Evolutionary conservation across 441 rosid species (phyloP).

Genomic region (Gossypium gossypioides): DNA sequence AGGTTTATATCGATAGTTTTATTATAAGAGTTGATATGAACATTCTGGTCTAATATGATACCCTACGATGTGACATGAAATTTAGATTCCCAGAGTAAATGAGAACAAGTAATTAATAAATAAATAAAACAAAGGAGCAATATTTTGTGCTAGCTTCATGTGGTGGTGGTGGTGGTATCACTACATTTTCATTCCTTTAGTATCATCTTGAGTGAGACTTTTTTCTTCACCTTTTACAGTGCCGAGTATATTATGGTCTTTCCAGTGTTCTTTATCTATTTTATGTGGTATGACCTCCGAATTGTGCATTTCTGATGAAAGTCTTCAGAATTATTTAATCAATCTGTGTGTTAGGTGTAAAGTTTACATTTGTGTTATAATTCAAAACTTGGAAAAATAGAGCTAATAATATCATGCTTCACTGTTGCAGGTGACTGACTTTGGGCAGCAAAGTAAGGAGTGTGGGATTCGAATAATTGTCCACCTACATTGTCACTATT

Average conservation of each 20-base stretch:
- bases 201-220: neutral
- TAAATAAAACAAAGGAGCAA: neutral
- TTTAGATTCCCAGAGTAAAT: neutral
- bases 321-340: neutral
- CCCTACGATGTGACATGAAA: neutral
- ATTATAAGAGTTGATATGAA: neutral
- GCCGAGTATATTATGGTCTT: neutral
- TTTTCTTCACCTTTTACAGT: neutral
- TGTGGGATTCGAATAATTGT: slow-evolving; percentile 13
- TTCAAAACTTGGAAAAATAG: neutral
- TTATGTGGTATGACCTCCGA: neutral
- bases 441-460: neutral
- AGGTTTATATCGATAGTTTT: neutral
- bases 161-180: neutral
- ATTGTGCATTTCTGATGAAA: neutral
- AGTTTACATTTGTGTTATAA: neutral
- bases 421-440: slow-evolving; percentile 22
- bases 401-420: neutral
- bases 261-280: neutral
- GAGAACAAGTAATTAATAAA: neutral
- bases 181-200: neutral
- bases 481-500: slow-evolving; percentile 6
- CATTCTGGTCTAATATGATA: neutral
- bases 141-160: neutral
- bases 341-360: neutral